Evolutionary conservation across 176 grass and related monocot genomes (phyloP).

Genomic region (Cocos nucifera): DNA sequence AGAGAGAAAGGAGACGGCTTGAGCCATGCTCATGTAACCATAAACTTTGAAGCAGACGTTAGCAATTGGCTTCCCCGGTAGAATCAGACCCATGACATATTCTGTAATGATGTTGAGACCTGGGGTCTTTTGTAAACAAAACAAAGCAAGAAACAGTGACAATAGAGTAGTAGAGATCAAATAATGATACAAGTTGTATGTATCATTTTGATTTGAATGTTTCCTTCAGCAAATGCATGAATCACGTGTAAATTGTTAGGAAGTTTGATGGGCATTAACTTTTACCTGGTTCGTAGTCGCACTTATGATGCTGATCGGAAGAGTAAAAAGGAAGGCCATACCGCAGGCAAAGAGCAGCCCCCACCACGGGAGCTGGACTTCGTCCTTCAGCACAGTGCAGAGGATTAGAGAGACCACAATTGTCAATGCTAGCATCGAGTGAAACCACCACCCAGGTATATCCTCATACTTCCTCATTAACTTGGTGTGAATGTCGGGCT

Average conservation of each 20-base stretch:
- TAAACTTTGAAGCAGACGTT: constrained; percentile 91
- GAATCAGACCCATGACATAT: constrained; percentile 64
- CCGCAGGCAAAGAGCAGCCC: constrained; percentile 66
- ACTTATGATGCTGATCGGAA: constrained; percentile 74
- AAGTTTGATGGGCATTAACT: too few relatives aligned
- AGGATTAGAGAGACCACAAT: constrained; percentile 41
- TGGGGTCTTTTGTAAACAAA: constrained; percentile 39
- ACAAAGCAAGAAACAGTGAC: too few relatives aligned
- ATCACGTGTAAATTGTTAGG: too few relatives aligned
- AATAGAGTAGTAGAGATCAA: too few relatives aligned
- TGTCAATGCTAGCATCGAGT: constrained; percentile 36
- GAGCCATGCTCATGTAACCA: constrained; percentile 90
- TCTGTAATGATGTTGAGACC: constrained; percentile 93
- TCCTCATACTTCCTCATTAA: constrained; percentile 61
- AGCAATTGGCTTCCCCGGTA: constrained; percentile 72
- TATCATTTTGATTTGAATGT: too few relatives aligned
- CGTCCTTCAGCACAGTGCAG: constrained; percentile 51
- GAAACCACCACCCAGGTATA: constrained; percentile 84
- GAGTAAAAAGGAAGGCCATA: constrained; percentile 72
- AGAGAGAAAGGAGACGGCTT: constrained; percentile 62
- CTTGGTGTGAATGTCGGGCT: constrained; percentile 64
- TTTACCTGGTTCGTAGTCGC: constrained; percentile 85
- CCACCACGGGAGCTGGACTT: constrained; percentile 81
- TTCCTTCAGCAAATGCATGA: too few relatives aligned
- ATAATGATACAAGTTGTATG: too few relatives aligned